These are phyloP conservation scores for Eucalyptus guilfoylei DNA, from an alignment of 345 rosid species.

Conservation along the genomic window DNA sequence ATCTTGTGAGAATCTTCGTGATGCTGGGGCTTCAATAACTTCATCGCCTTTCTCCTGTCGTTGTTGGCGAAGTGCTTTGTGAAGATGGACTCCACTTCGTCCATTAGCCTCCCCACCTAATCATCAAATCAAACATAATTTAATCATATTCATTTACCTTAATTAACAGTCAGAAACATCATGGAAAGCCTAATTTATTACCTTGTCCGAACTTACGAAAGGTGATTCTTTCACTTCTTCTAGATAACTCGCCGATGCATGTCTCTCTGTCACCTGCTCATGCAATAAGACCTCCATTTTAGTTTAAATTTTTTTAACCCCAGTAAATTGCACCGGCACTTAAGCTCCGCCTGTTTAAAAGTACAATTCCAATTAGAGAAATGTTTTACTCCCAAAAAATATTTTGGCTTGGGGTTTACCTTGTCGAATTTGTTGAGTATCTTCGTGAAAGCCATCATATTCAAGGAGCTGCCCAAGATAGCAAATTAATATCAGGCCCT, in stretches of 20 bases:
- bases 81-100: conserved; percentile 93
- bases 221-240: conserved; percentile 76
- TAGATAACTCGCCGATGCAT: conserved; percentile 71
- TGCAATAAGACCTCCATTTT: neutral
- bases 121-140: neutral
- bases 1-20: conserved; percentile 85
- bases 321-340: neutral
- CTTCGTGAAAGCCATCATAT: conserved; percentile 82
- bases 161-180: neutral
- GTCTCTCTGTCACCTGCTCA: conserved; percentile 67
- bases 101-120: conserved; percentile 82
- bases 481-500: neutral
- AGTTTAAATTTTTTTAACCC: neutral
- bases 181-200: neutral
- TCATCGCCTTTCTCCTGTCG: conserved; percentile 96
- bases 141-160: neutral
- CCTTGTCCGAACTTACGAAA: conserved; percentile 94
- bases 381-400: neutral
- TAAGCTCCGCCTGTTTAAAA: neutral
- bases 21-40: conserved; percentile 76
- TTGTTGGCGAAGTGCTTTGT: conserved; percentile 90
- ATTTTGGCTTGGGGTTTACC: conserved; percentile 18
- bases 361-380: neutral
- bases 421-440: conserved; percentile 93
- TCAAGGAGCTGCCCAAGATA: conserved; percentile 51